These are phyloP conservation scores for Multifurca ochricompacta DNA, from an alignment of 768 basidiomycete genomes.

Conservation along the genomic window DNA sequence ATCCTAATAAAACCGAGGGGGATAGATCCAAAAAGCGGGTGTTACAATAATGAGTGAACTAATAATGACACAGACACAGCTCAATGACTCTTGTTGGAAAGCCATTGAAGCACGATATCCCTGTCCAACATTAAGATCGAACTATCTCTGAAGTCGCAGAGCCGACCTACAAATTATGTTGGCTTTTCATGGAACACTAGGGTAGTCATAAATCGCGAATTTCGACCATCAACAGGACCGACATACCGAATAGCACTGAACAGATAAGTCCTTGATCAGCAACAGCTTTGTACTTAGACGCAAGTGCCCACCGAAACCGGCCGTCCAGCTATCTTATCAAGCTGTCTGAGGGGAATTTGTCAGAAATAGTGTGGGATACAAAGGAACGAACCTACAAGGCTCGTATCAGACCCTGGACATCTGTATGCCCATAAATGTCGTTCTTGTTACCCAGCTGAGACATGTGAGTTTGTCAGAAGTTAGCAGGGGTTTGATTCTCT, in stretches of 20 bases:
- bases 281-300: neutral
- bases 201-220: neutral
- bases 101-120: constrained; percentile 86
- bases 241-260: constrained; percentile 69
- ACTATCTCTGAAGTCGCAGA: neutral
- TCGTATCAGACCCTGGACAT: constrained; percentile 78
- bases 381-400: constrained; percentile 46
- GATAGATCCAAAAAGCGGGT: neutral
- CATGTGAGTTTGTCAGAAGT: neutral
- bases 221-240: neutral
- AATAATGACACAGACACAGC: neutral
- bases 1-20: neutral
- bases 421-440: constrained; percentile 66
- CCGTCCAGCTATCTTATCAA: constrained; percentile 72
- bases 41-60: neutral
- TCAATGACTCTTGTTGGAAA: constrained; percentile 67
- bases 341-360: constrained; percentile 40
- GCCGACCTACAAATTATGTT: constrained; percentile 73
- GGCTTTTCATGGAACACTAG: constrained; percentile 94
- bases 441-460: constrained; percentile 87
- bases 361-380: neutral
- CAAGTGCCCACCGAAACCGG: constrained; percentile 70
- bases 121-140: constrained; percentile 29
- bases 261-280: constrained; percentile 2
- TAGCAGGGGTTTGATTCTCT: constrained; percentile 25